These are phyloP conservation scores for Lanmaoa pseudosensibilis DNA, from an alignment of 768 basidiomycete genomes.

Conservation along the genomic window DNA sequence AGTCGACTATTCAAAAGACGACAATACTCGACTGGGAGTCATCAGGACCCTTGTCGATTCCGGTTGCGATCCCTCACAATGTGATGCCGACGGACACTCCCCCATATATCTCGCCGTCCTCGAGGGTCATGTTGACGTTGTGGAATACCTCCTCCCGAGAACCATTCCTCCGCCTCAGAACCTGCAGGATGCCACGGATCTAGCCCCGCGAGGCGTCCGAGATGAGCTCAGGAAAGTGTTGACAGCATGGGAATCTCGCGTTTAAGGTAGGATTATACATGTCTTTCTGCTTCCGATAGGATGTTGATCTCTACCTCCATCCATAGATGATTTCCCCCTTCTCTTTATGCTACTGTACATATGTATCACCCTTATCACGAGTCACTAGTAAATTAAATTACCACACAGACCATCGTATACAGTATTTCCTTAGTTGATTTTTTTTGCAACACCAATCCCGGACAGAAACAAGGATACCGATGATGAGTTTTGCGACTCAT, in stretches of 20 bases:
- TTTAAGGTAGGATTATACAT: neutral
- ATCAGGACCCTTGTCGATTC: neutral
- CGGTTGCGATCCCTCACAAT: conserved; percentile 2
- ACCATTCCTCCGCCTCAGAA: neutral
- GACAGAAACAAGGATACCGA: too few species aligned
- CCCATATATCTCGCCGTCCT: neutral
- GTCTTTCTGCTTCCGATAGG: neutral
- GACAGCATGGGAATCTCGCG: neutral
- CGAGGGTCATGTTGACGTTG: neutral
- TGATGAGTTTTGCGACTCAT: too few species aligned
- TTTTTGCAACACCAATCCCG: neutral
- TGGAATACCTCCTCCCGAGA: neutral
- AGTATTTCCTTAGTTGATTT: neutral
- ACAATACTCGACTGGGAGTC: neutral
- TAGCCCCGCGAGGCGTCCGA: neutral
- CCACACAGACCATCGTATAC: neutral
- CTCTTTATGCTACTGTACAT: neutral
- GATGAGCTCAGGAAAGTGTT: neutral
- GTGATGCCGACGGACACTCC: neutral
- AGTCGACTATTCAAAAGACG: too few species aligned
- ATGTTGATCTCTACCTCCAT: neutral
- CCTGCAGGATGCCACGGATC: neutral
- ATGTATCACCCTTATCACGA: neutral
- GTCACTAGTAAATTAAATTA: too few species aligned
- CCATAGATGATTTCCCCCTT: neutral